Evolutionary conservation across 345 rosid genomes (phyloP).

Genomic region (Syzygium grande): DNA sequence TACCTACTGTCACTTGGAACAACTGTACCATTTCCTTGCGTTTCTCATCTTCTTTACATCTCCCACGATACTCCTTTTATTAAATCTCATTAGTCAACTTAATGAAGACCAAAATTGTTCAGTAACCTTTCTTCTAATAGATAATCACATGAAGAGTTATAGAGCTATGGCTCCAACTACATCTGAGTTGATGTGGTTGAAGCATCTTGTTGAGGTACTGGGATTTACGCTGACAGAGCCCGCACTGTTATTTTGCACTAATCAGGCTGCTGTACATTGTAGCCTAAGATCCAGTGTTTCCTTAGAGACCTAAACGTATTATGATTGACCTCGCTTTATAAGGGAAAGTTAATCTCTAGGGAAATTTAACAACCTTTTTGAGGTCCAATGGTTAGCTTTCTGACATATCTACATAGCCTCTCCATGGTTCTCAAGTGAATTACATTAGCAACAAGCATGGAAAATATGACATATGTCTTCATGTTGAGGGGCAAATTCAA

Average conservation of each 20-base stretch:
- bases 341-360: neutral
- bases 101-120: neutral
- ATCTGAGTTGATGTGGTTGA: neutral
- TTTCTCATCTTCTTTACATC: neutral
- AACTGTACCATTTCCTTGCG: neutral
- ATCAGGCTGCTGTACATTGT: neutral
- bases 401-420: neutral
- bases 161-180: neutral
- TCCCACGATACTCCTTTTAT: neutral
- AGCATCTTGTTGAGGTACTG: neutral
- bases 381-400: neutral
- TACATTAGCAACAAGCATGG: neutral
- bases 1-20: neutral
- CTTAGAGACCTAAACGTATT: neutral
- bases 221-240: neutral
- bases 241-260: neutral
- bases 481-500: neutral
- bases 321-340: neutral
- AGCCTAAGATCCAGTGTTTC: neutral
- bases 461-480: neutral
- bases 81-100: neutral
- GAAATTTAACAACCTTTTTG: neutral
- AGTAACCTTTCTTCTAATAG: neutral
- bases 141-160: neutral
- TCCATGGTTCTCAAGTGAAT: neutral